phyloP scores from a whole-genome alignment of 2,329 filamentous ascomycete species.

The Thielaviopsis euricoi region DNA sequence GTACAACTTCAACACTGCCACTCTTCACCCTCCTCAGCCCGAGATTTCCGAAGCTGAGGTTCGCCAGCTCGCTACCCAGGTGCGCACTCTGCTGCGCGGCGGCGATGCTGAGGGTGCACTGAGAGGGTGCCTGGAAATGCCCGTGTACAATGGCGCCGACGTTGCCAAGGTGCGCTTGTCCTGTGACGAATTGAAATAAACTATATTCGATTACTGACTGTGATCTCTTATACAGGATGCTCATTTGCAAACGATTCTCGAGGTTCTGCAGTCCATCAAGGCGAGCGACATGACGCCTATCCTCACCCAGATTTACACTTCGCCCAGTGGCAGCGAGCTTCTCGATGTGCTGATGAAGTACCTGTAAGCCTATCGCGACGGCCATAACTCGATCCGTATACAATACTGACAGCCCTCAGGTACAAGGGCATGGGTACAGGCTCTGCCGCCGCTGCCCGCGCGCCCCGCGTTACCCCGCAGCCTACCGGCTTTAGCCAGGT shows the following conservation, averaged over 20 bases:
- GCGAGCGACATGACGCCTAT: slow-evolving; percentile 89
- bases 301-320: slow-evolving; percentile 62
- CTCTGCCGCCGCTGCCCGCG: slow-evolving; percentile 28
- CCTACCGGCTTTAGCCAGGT: slow-evolving; percentile 81
- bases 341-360: slow-evolving; percentile 97
- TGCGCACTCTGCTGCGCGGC: slow-evolving; percentile 72
- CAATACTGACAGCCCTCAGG: slow-evolving; percentile 26
- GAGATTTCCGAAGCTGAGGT: slow-evolving; percentile 64
- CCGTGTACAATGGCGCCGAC: slow-evolving; percentile 52
- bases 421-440: slow-evolving; percentile 73
- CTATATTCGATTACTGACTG: slow-evolving; percentile 12
- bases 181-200: neutral
- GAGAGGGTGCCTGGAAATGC: slow-evolving; percentile 67
- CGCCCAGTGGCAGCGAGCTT: slow-evolving; percentile 65
- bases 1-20: slow-evolving; percentile 77
- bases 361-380: slow-evolving; percentile 41
- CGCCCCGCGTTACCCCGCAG: slow-evolving; percentile 46
- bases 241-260: slow-evolving; percentile 73
- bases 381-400: neutral
- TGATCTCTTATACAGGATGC: slow-evolving; percentile 42
- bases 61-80: slow-evolving; percentile 60
- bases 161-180: slow-evolving; percentile 34
- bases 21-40: slow-evolving; percentile 60
- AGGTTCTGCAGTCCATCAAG: slow-evolving; percentile 91
- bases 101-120: slow-evolving; percentile 80